These are phyloP conservation scores for Canna indica DNA, from an alignment of 176 grass and related monocot genomes.

Conservation along the genomic window DNA sequence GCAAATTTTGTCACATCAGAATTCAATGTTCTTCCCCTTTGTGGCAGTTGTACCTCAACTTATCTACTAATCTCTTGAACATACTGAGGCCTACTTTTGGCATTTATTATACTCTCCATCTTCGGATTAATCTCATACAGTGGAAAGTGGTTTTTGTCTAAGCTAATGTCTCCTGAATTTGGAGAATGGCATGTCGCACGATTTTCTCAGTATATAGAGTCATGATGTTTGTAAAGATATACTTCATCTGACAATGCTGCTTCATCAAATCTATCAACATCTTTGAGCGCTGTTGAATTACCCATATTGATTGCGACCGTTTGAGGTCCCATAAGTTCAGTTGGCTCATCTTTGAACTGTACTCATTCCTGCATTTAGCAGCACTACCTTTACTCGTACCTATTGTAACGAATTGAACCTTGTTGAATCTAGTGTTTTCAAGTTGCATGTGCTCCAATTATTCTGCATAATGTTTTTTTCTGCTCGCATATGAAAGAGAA, in stretches of 20 bases:
- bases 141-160: constrained; percentile 1
- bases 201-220: not conserved
- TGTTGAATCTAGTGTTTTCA: no score
- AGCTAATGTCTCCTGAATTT: not conserved
- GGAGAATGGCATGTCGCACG: not conserved
- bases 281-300: not conserved
- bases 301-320: not conserved
- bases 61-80: not conserved
- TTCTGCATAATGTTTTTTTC: no score
- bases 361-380: not conserved
- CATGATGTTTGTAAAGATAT: not conserved
- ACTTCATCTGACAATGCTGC: not conserved
- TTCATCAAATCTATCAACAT: not conserved
- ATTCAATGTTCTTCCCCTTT: not conserved
- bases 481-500: no score
- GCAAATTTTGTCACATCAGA: constrained; percentile 1
- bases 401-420: not conserved
- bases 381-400: not conserved
- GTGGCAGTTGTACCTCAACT: not conserved
- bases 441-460: not conserved
- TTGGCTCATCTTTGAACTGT: not conserved
- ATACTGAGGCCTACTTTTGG: not conserved
- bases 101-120: not conserved
- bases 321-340: not conserved
- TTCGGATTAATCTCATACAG: not conserved